These are phyloP conservation scores for Silene noctiflora DNA, from an alignment of 179 eudicot species.

Conservation along the genomic window DNA sequence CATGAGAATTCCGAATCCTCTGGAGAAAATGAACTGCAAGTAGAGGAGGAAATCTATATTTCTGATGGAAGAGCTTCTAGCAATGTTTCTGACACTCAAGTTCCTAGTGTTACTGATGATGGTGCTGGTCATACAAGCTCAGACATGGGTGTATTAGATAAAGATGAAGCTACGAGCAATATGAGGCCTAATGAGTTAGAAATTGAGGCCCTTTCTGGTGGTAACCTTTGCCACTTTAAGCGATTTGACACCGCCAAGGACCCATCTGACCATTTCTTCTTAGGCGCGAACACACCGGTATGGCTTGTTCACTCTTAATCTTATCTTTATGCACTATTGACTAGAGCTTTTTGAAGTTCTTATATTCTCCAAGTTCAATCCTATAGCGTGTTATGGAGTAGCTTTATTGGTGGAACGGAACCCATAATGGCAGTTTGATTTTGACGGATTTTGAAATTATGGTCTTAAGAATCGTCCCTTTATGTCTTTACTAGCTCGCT, in stretches of 20 bases:
- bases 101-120: constrained; percentile 32
- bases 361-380: neutral
- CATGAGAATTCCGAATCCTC: constrained; percentile 37
- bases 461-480: neutral
- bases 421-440: neutral
- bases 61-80: constrained; percentile 34
- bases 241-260: constrained; percentile 89
- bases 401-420: neutral
- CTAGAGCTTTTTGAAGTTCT: neutral
- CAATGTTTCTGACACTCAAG: constrained; percentile 39
- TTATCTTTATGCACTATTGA: neutral
- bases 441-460: neutral
- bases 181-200: constrained; percentile 30
- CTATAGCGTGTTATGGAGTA: neutral
- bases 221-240: constrained; percentile 47
- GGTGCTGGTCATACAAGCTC: constrained; percentile 29
- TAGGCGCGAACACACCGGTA: constrained; percentile 58
- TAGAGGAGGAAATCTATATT: constrained; percentile 29
- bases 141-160: constrained; percentile 31
- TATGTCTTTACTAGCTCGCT: neutral
- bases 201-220: constrained; percentile 26
- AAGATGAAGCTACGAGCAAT: constrained; percentile 36
- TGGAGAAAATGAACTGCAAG: constrained; percentile 36
- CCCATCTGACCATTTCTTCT: constrained; percentile 75
- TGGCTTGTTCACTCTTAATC: neutral